Conservation (phyloP, 2,329 filamentous ascomycete genomes). For the Fusarium pilosicola region DNA sequence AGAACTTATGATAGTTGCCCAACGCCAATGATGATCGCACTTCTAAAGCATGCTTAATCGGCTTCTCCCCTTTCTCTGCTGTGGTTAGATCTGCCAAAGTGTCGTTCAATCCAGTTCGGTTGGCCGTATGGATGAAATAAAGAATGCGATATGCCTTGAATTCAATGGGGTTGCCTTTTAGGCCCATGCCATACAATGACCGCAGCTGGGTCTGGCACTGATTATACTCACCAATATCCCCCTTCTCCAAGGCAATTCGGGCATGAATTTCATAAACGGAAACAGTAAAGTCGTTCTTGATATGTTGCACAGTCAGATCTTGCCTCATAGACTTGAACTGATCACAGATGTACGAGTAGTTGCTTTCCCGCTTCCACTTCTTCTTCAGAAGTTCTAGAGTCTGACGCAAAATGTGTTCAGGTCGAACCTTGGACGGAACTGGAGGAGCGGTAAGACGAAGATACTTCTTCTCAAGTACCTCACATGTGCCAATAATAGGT, state of each 20-base stretch:
- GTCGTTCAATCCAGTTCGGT: conserved; percentile 97
- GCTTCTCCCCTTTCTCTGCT: conserved; percentile 87
- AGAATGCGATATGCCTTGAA: conserved; percentile 99
- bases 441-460: conserved; percentile 92
- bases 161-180: conserved; percentile 91
- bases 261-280: conserved; percentile 97
- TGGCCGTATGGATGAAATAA: conserved; percentile 99
- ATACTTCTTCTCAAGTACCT: conserved; percentile 90
- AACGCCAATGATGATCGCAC: conserved; percentile 91
- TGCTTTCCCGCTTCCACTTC: conserved; percentile 93
- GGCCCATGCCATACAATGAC: conserved; percentile 85
- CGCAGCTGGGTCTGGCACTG: conserved; percentile 99
- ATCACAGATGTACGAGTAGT: conserved; percentile 98
- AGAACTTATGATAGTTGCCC: conserved; percentile 98
- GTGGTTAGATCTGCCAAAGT: conserved; percentile 97
- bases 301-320: conserved; percentile 96
- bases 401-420: conserved; percentile 80
- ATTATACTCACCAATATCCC: conserved; percentile 99
- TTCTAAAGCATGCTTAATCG: conserved; percentile 90
- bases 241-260: conserved; percentile 96
- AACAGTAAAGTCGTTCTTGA: conserved; percentile 96
- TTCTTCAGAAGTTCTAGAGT: conserved; percentile 89
- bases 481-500: conserved; percentile 86
- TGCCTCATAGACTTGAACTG: conserved; percentile 99
- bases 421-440: conserved; percentile 88